Evolutionary conservation across 177 flowering plant genomes (phyloP), one percentile per base, ranked within the genome.

Genomic region (Telopea speciosissima): DNA sequence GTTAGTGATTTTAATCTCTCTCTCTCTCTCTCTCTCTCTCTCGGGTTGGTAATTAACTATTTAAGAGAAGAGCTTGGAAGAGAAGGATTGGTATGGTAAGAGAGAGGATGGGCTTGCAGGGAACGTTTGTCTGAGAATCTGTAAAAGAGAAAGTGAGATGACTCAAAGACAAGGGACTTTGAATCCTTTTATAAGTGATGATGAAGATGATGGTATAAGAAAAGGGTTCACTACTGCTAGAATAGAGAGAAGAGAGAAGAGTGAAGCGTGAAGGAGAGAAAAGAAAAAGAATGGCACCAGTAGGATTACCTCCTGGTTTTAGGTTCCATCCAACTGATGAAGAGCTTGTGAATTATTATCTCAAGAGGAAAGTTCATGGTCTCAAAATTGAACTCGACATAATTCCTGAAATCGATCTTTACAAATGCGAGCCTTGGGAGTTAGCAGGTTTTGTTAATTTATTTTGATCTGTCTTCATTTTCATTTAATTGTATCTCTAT

Each of bases 391-490:
- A 91, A 36, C 88, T 91, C 3, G 97, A 91, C 74, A 84, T 91
- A 59, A 91, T 90, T 61, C 91, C 97, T 14, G 94, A 89, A 72
- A 89, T 91, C 72, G 94, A 91, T 87, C 94, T 91, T 54, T 91
- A 91, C 84, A 91, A 91, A 79, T 91, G 97, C 71, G 97, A 91
- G 74, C 97, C 97, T 6, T 91, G 97, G 97, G 97, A 91, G 42
- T 75, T 91, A 62, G 84, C 97, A 80, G 92, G 97, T 88, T 54
- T 42, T 61, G 23, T 44, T 28, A 0, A 28, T 28, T 28, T 28
- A 0, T 2, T 28, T 28, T 28, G 31, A 4, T 70, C 44, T 40
- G 17, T 63, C 19, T 31, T 17, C 66, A 62, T 24, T 9, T 66
- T 23, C 36, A 21, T 42, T 44, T 44, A 9, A 13, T 28, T 44